phyloP scores from a whole-genome alignment of 1,284 basidiomycete genomes.

The Sparassis latifolia region DNA sequence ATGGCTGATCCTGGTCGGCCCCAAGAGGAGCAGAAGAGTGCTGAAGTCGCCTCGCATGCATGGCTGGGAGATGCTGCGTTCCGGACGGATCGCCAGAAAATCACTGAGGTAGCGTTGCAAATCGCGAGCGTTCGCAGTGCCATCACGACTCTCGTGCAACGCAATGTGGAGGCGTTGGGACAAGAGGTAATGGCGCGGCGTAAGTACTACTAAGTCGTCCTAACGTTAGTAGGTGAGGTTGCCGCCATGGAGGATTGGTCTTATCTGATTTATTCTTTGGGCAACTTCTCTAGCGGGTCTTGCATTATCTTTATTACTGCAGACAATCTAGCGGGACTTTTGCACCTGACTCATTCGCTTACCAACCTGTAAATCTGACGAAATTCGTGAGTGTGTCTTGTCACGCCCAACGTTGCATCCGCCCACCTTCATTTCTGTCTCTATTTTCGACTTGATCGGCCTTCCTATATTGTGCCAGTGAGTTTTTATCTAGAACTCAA shows the following conservation, averaged over 20 bases:
- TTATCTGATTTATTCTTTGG: not conserved
- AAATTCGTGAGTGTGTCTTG: no score
- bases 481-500: no score
- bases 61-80: constrained; percentile 11
- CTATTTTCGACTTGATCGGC: no score
- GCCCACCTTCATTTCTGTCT: no score
- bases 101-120: constrained; percentile 13
- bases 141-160: constrained; percentile 53
- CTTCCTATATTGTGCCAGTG: no score
- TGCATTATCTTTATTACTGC: not conserved
- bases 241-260: not conserved
- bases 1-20: constrained; percentile 4
- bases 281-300: not conserved
- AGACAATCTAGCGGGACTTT: not conserved
- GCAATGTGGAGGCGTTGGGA: constrained; percentile 55
- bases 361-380: not conserved
- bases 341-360: not conserved
- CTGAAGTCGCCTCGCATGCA: constrained; percentile 3
- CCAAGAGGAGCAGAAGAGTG: constrained; percentile 9
- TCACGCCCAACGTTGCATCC: no score
- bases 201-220: not conserved
- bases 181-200: constrained; percentile 27
- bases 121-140: constrained; percentile 40
- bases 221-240: not conserved
- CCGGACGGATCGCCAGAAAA: constrained; percentile 1